Base-by-base conservation (phyloP, 495 filamentous ascomycete genomes). In the Aspergillus olivimuriae region DNA sequence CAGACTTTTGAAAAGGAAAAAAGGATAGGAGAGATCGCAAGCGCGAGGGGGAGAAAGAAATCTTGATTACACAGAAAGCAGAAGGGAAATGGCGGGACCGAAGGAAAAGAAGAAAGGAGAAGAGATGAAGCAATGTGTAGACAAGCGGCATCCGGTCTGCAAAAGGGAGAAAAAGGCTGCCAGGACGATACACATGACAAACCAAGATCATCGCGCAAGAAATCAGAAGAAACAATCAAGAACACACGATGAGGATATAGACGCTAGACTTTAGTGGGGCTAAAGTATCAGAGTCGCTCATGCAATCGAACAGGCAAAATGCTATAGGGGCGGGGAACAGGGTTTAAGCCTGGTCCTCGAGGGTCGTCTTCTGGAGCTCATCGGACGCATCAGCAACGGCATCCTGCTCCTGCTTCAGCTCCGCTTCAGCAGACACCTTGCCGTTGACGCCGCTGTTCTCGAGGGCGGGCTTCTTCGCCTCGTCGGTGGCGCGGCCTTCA, bases 351-450 rank as follows among this genome's bases (percentile, higher is more conserved):
- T 66, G 61, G 46, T 83, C 77, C 60, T 82, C 79, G 21, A 83
- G 55, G 41, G 69, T 69, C 19, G 75, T 72, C 56, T 80, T 71
- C 63, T 81, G 58, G 42, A 83, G 58, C 47, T 83, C 80, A 21
- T 77, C 73, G 0, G 73, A 57, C 10, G 66, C 78, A 53, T 83
- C 79, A 6, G 66, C 65, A 8, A 50, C 74, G 9, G 72, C 77
- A 43, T 82, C 77, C 43, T 78, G 66, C 58, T 82, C 80, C 57
- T 82, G 73, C 32, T 62, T 56, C 20, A 72, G 61, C 60, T 81
- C 77, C 7, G 78, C 67, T 5, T 69, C 66, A 9, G 76, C 76
- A 15, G 70, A 69, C 18, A 69, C 65, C 34, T 58, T 64, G 46
- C 71, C 74, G 43, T 82, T 80, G 38, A 75, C 70, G 34, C 67